A percentile compares a stretch with the other conserved stretches of the same genome.
Conservation (phyloP, 352 stramenopile species). For the Phytopythium cucurbitacearum region DNA sequence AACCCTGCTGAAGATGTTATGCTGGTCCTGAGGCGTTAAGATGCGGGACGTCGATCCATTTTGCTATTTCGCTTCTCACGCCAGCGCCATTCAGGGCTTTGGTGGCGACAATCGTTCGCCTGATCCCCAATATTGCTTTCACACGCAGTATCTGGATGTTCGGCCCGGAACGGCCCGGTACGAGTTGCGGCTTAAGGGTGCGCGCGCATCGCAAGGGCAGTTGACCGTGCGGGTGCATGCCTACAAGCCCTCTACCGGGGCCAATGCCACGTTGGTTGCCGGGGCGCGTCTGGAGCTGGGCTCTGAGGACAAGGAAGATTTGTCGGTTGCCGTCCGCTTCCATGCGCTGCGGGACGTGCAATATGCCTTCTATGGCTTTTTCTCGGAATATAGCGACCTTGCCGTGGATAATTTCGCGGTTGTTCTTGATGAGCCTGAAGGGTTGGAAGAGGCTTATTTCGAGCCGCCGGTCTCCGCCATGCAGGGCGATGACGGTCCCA, state of each 20-base stretch:
- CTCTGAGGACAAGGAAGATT: constrained; percentile 6
- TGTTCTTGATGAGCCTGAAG: constrained; percentile 6
- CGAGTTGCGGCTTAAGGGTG: constrained; percentile 5
- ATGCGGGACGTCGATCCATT: constrained; percentile 5
- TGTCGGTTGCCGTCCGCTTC: constrained; percentile 5
- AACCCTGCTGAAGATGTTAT: constrained; percentile 6
- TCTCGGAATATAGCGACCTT: constrained; percentile 6
- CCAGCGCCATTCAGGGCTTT: constrained; percentile 5
- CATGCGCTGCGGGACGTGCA: constrained; percentile 4
- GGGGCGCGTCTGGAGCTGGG: constrained; percentile 4
- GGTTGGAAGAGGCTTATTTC: constrained; percentile 6
- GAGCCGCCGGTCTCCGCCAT: constrained; percentile 4
- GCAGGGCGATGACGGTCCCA: constrained; percentile 4
- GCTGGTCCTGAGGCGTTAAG: constrained; percentile 5
- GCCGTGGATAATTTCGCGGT: constrained; percentile 5
- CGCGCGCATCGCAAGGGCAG: constrained; percentile 4
- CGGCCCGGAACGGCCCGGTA: constrained; percentile 4
- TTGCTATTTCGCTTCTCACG: constrained; percentile 6
- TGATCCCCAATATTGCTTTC: constrained; percentile 6
- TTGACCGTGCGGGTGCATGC: constrained; percentile 5
- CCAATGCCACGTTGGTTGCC: constrained; percentile 5
- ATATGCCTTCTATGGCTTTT: constrained; percentile 6
- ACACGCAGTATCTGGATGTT: constrained; percentile 6
- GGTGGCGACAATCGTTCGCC: constrained; percentile 5
- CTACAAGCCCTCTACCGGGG: constrained; percentile 5